Conservation (phyloP, 805 yeast species). For the Zygosaccharomyces kombuchaensis region DNA sequence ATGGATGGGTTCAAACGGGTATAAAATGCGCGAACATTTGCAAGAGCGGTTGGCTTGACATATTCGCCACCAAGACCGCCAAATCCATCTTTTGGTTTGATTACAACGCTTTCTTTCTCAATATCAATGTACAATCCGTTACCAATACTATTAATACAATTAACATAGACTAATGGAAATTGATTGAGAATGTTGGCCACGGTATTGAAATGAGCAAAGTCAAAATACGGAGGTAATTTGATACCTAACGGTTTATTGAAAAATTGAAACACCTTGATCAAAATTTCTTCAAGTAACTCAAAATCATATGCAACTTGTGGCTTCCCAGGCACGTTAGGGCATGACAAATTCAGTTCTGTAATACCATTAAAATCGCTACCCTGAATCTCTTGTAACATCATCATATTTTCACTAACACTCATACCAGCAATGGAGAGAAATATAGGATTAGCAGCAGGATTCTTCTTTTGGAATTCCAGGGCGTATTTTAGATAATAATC, state of each 20-base stretch:
- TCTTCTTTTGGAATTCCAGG: slow-evolving; percentile 17
- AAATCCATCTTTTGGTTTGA: slow-evolving; percentile 33
- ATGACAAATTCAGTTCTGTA: slow-evolving; percentile 31
- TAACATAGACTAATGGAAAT: slow-evolving; percentile 29
- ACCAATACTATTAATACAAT: slow-evolving; percentile 32
- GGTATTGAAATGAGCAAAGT: slow-evolving; percentile 33
- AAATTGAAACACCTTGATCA: slow-evolving; percentile 25
- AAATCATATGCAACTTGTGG: slow-evolving; percentile 35
- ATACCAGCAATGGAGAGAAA: slow-evolving; percentile 34
- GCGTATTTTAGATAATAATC: slow-evolving; percentile 30
- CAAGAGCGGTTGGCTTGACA: slow-evolving; percentile 33
- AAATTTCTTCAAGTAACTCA: slow-evolving; percentile 25
- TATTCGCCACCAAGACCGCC: slow-evolving; percentile 36
- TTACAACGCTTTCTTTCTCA: slow-evolving; percentile 30
- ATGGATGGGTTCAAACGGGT: slow-evolving; percentile 29
- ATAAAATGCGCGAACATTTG: slow-evolving; percentile 34
- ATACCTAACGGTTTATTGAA: slow-evolving; percentile 32
- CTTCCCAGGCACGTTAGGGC: slow-evolving; percentile 36
- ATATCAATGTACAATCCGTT: slow-evolving; percentile 31
- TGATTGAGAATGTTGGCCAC: slow-evolving; percentile 28
- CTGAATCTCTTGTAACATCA: slow-evolving; percentile 23
- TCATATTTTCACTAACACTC: slow-evolving; percentile 29
- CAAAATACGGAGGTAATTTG: slow-evolving; percentile 33
- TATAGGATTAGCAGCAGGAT: slow-evolving; percentile 17
- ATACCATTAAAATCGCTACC: slow-evolving; percentile 27